Conservation (phyloP, 169 alveolate species). For the Cryptosporidium sp. region DNA sequence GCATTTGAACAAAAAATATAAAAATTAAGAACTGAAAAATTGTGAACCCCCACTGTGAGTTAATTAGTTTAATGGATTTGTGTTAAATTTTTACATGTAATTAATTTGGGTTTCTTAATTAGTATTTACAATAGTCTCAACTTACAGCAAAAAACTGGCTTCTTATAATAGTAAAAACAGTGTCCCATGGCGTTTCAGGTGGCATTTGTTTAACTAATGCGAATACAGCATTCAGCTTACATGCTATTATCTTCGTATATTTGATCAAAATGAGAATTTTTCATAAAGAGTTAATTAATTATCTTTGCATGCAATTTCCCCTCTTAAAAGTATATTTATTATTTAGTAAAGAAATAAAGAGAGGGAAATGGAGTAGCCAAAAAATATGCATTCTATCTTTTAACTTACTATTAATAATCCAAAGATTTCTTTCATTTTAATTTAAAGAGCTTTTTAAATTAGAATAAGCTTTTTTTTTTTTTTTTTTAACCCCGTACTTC, state of each 20-base stretch:
- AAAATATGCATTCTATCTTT: neutral
- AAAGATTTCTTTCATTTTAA: neutral
- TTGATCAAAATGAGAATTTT: neutral
- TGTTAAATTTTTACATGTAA: neutral
- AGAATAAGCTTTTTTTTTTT: no score
- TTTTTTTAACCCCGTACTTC: no score
- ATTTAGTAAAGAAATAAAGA: no score
- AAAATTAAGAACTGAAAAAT: constrained; percentile 54
- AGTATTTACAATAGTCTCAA: neutral
- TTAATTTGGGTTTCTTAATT: neutral
- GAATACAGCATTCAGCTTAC: neutral
- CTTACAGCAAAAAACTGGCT: constrained; percentile 56
- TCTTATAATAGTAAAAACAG: constrained; percentile 21
- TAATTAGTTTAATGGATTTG: neutral
- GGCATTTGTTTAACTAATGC: constrained; percentile 52
- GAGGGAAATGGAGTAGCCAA: neutral
- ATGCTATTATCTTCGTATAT: neutral
- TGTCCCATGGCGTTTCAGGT: constrained; percentile 42
- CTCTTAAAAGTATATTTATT: no score
- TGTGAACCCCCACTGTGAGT: constrained; percentile 51
- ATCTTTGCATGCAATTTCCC: neutral
- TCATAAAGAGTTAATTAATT: neutral
- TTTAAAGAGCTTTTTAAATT: neutral
- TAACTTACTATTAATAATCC: neutral
- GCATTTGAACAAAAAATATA: constrained; percentile 30